Percentiles rank a stretch among this genome's conserved stretches.
Evolutionary conservation across 306 rosid species (phyloP).

Genomic region (Vigna radiata): DNA sequence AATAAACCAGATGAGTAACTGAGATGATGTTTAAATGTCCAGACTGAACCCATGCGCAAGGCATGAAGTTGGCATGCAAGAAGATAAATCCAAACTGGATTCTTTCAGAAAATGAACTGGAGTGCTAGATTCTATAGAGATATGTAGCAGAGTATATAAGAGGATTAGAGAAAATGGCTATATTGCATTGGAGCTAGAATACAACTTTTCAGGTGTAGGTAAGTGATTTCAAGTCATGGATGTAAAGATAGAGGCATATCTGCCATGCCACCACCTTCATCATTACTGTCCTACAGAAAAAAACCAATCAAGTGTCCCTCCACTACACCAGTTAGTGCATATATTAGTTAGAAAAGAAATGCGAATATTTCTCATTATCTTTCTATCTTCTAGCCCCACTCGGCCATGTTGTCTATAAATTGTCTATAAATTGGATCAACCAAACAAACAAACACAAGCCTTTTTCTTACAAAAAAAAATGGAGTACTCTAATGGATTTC

Average conservation of each 20-base stretch:
- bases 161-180: neutral
- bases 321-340: slow-evolving; percentile 58
- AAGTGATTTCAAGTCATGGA: slow-evolving; percentile 65
- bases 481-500: slow-evolving; percentile 56
- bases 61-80: slow-evolving; percentile 4
- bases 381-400: slow-evolving; percentile 11
- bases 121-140: slow-evolving; percentile 27
- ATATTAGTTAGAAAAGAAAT: slow-evolving; percentile 37
- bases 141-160: neutral
- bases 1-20: neutral
- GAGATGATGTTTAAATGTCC: slow-evolving; percentile 32
- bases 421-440: slow-evolving; percentile 25
- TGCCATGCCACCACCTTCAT: slow-evolving; percentile 52
- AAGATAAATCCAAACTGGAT: slow-evolving; percentile 10
- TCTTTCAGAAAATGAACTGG: neutral
- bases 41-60: slow-evolving; percentile 32
- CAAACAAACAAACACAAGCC: slow-evolving; percentile 14
- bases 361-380: slow-evolving; percentile 10
- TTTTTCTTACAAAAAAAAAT: neutral
- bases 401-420: slow-evolving; percentile 51
- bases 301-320: slow-evolving; percentile 63
- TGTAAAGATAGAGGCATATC: slow-evolving; percentile 49
- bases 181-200: neutral
- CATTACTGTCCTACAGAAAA: slow-evolving; percentile 45
- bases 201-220: slow-evolving; percentile 34